Conservation (phyloP, 1,139 yeast genomes). For the Hyphopichia wangnamkhiaoensis region DNA sequence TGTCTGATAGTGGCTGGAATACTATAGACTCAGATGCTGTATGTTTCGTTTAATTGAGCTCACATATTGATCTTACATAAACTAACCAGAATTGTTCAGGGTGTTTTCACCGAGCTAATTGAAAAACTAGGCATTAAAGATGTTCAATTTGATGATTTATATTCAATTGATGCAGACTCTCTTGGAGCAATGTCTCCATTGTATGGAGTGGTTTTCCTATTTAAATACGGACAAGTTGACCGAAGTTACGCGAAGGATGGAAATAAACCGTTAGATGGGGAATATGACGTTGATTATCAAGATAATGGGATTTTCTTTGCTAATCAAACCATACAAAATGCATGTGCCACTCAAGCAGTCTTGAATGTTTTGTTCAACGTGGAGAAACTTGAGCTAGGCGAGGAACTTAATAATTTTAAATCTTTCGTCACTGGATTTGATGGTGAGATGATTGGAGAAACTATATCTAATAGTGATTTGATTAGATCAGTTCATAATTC, state of each 20-base stretch:
- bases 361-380: slow-evolving; percentile 53
- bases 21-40: slow-evolving; percentile 73
- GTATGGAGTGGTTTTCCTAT: slow-evolving; percentile 64
- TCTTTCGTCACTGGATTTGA: slow-evolving; percentile 58
- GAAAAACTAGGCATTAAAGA: slow-evolving; percentile 58
- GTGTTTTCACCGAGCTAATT: slow-evolving; percentile 68
- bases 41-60: slow-evolving; percentile 17
- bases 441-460: slow-evolving; percentile 61
- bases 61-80: neutral
- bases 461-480: slow-evolving; percentile 61
- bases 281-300: slow-evolving; percentile 41
- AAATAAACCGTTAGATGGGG: slow-evolving; percentile 44
- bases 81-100: slow-evolving; percentile 31
- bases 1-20: slow-evolving; percentile 52
- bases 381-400: slow-evolving; percentile 48
- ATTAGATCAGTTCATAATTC: slow-evolving; percentile 65
- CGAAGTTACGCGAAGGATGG: slow-evolving; percentile 26
- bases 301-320: slow-evolving; percentile 56
- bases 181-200: slow-evolving; percentile 44
- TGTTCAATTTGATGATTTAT: slow-evolving; percentile 62
- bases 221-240: slow-evolving; percentile 55
- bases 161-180: slow-evolving; percentile 53
- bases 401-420: slow-evolving; percentile 49
- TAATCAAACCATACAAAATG: slow-evolving; percentile 65
- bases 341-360: slow-evolving; percentile 82